Conservation (phyloP, 805 yeast genomes). For the Wickerhamiella sorbophila region DNA sequence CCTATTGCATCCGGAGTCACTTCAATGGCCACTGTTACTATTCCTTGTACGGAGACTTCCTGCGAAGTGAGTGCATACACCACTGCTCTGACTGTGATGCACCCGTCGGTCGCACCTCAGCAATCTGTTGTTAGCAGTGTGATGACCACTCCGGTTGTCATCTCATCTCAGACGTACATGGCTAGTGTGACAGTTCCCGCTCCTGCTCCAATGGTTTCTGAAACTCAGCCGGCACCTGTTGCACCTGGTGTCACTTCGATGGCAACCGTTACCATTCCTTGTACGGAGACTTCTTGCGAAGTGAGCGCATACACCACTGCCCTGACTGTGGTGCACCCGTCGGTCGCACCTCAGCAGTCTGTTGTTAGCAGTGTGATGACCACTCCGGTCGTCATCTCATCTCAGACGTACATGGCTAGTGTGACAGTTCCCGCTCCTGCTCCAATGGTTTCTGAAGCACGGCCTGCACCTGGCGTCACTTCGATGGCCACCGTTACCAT, state of each 20-base stretch:
- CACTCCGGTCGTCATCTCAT: conserved; percentile 10
- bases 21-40: background rate
- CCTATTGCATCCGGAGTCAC: background rate
- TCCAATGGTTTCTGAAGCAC: conserved; percentile 1
- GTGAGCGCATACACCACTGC: conserved; percentile 11
- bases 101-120: background rate
- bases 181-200: conserved; percentile 9
- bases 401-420: conserved; percentile 9
- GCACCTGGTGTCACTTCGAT: background rate
- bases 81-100: conserved; percentile 7
- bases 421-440: conserved; percentile 7
- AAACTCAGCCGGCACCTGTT: background rate
- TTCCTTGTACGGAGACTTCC: background rate
- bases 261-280: background rate
- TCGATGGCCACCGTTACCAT: background rate
- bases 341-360: background rate
- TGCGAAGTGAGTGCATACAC: conserved; percentile 10
- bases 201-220: conserved; percentile 4
- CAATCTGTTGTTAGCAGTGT: background rate
- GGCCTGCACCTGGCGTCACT: background rate
- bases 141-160: conserved; percentile 7
- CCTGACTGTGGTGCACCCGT: conserved; percentile 1
- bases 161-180: conserved; percentile 9
- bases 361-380: background rate
- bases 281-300: conserved; percentile 4